Percentiles rank a stretch among this genome's conserved stretches.
These are phyloP conservation scores for Juncus effusus DNA, from an alignment of 176 grass and related monocot species.

Conservation along the genomic window DNA sequence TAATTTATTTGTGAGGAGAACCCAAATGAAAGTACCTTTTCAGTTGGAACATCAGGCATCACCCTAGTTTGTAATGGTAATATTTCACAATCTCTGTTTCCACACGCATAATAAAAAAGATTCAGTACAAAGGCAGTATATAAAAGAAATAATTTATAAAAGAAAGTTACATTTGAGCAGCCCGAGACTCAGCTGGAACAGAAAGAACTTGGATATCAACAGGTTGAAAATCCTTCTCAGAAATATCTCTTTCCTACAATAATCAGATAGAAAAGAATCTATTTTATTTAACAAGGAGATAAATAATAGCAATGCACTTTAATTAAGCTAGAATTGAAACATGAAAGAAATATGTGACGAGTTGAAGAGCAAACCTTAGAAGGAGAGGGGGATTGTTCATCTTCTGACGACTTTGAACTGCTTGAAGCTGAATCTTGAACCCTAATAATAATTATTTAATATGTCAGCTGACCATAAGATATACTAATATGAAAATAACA, in stretches of 20 bases:
- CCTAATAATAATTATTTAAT: constrained; percentile 19
- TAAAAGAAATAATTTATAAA: constrained; percentile 6
- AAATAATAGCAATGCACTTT: neutral
- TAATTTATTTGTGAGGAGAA: constrained; percentile 2
- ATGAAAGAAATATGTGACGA: neutral
- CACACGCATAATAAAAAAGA: constrained; percentile 3
- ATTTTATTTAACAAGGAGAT: constrained; percentile 2
- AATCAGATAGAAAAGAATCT: neutral
- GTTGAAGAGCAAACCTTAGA: constrained; percentile 5
- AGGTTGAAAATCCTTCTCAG: neutral
- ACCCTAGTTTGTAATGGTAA: constrained; percentile 1
- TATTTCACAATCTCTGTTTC: constrained; percentile 11
- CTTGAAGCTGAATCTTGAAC: neutral
- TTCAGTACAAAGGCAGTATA: constrained; percentile 6
- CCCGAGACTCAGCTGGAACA: neutral
- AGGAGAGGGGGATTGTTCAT: neutral
- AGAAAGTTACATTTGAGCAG: constrained; percentile 10
- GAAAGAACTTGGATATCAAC: neutral
- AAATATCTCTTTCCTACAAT: constrained; percentile 3
- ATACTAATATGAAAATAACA: too few species aligned
- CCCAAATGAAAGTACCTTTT: constrained; percentile 11
- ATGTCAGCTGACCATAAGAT: neutral
- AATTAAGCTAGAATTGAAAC: neutral
- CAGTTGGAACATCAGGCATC: constrained; percentile 14
- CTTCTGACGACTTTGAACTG: constrained; percentile 13